Evolutionary conservation across 179 eudicot species (phyloP).

Genomic region (Nepenthes alata): DNA sequence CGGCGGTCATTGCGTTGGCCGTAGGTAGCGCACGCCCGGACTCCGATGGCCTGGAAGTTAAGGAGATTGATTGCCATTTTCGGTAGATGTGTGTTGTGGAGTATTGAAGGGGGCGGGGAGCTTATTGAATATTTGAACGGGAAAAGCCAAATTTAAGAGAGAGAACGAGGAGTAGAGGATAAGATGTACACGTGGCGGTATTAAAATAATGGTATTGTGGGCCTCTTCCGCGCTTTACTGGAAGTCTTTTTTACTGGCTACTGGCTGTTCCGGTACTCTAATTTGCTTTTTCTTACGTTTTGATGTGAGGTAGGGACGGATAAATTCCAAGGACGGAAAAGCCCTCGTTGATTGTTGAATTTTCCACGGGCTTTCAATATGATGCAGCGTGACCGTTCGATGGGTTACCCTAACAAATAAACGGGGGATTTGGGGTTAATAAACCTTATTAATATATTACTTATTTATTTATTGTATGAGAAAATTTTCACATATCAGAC

Average conservation of each 20-base stretch:
- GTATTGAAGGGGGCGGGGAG: not conserved
- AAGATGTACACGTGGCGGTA: constrained; percentile 22
- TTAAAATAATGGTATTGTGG: not conserved
- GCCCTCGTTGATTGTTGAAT: not conserved
- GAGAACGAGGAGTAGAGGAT: constrained; percentile 6
- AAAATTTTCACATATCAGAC: too few relatives aligned
- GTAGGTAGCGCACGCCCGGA: constrained; percentile 5
- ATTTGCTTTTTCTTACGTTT: not conserved
- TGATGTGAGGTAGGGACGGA: not conserved
- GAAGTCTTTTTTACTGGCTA: not conserved
- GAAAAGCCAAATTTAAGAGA: not conserved
- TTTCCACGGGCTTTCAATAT: too few relatives aligned
- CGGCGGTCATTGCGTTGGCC: constrained; percentile 3
- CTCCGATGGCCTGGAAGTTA: constrained; percentile 3
- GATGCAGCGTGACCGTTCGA: too few relatives aligned
- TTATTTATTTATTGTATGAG: too few relatives aligned
- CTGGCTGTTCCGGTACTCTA: constrained; percentile 2
- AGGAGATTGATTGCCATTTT: constrained; percentile 6
- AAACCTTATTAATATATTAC: too few relatives aligned
- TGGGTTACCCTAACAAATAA: too few relatives aligned
- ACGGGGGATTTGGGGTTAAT: too few relatives aligned
- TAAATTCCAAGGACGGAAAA: not conserved
- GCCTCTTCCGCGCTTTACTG: not conserved
- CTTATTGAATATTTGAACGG: too few relatives aligned
- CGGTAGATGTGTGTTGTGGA: not conserved